Conservation (phyloP, 164 flowering plant genomes). For the Vitis labrusca region DNA sequence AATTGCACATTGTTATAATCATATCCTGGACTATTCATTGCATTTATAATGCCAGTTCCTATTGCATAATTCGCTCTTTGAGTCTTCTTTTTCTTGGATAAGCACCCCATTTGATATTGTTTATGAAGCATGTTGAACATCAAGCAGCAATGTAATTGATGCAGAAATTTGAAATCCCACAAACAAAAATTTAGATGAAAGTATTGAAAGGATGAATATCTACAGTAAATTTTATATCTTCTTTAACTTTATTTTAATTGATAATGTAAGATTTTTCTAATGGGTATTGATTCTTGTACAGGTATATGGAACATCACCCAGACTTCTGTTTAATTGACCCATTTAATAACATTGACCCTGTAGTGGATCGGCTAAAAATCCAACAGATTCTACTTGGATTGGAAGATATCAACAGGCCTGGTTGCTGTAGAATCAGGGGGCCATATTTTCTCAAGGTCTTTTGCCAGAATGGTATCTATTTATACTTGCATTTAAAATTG, state of each 20-base stretch:
- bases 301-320: constrained; percentile 48
- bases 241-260: too few species aligned
- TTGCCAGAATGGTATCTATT: constrained; percentile 17
- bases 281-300: constrained; percentile 25
- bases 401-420: constrained; percentile 47
- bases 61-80: background rate
- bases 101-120: too few species aligned
- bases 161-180: background rate
- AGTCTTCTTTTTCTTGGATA: background rate
- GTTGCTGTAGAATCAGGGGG: constrained; percentile 53
- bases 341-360: constrained; percentile 59
- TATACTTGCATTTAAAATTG: constrained; percentile 6
- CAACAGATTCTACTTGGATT: constrained; percentile 70
- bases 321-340: constrained; percentile 72
- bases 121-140: too few species aligned
- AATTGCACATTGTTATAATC: background rate
- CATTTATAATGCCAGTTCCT: background rate
- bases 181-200: background rate
- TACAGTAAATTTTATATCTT: background rate
- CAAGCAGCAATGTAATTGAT: background rate
- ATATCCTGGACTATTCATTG: background rate
- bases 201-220: background rate
- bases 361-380: constrained; percentile 75
- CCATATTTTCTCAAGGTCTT: constrained; percentile 82
- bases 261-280: background rate